Base-by-base conservation (phyloP, 2,329 filamentous ascomycete genomes). In the Huntiella bhutanensis region DNA sequence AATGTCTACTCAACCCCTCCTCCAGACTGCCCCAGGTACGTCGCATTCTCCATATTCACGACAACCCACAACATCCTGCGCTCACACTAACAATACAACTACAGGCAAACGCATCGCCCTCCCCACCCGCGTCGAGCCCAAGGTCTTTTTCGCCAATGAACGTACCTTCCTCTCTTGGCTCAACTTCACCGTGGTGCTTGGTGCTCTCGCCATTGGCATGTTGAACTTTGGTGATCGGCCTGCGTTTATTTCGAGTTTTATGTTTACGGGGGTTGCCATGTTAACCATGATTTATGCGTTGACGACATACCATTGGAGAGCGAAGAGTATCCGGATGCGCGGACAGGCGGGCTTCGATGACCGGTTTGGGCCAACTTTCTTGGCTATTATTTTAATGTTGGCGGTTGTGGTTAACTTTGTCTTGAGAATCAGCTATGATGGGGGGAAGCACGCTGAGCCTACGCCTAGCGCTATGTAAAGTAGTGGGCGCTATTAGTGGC, bases 61-160 rank as follows among this genome's bases (percentile, higher is more conserved):
- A 41, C 19, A 19, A 19, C 17, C 17, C 17, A 19, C 4, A 19
- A 19, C 17, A 19, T 19, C 17, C 17, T 5, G 8, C 22, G 32
- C 28, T 38, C 11, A 40, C 13, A 33, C 36, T 46, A 40, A 41
- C 19, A n/a, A n/a, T 46, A 12, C 33, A 16, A 15, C 33, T n/a
- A 41, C 56, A 94, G 88, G 88, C 73, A 98, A 98, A 70, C 85
- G 88, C 60, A 96, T 98, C 61, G 88, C 91, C 57, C 84, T 98
- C 53, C 91, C 91, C 49, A 95, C 88, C 51, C 86, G 91, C 55
- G 88, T 98, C 64, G 91, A 98, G 65, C 91, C 91, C 57, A 98
- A 98, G 67, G 91, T 98, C 70, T 98, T 96, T 77, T 98, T 98
- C 71, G 91, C 91, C 66, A 98, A 98, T 71, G 91, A 98, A 68